Evolutionary conservation across 169 alveolate species (phyloP).

Genomic region (Theileria luwenshuni): DNA sequence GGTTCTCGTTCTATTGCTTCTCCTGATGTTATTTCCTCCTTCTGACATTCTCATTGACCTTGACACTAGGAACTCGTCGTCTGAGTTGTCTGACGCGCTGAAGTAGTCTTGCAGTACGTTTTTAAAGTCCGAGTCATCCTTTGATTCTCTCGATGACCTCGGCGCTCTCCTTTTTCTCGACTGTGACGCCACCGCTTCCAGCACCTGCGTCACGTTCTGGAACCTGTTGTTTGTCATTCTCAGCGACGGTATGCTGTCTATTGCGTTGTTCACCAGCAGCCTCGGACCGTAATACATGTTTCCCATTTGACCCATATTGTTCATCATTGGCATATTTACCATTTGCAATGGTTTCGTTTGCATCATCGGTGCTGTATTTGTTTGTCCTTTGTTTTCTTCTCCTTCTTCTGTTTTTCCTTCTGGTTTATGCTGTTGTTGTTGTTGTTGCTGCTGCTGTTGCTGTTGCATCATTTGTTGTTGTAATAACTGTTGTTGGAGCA

Average conservation of each 20-base stretch:
- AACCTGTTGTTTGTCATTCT: constrained; percentile 62
- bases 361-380: constrained; percentile 38
- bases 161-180: constrained; percentile 48
- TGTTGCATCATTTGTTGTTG: constrained; percentile 13
- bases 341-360: constrained; percentile 42
- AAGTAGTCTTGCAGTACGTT: constrained; percentile 63
- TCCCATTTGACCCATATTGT: constrained; percentile 20
- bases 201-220: constrained; percentile 63
- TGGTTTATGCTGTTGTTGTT: no score
- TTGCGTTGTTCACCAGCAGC: constrained; percentile 64
- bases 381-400: constrained; percentile 7
- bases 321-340: constrained; percentile 35
- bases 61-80: constrained; percentile 65
- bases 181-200: constrained; percentile 70
- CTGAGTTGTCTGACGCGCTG: constrained; percentile 52
- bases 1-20: constrained; percentile 63
- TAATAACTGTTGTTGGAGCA: constrained; percentile 22
- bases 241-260: constrained; percentile 69
- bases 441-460: constrained; percentile 11
- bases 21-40: constrained; percentile 35
- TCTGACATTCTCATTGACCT: constrained; percentile 36
- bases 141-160: constrained; percentile 21
- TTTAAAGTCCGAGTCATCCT: constrained; percentile 62
- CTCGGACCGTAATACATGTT: constrained; percentile 47
- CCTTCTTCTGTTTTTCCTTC: constrained; percentile 21